phyloP scores from a whole-genome alignment of 2,329 filamentous ascomycete species.

The Talaromyces albobiverticillius region DNA sequence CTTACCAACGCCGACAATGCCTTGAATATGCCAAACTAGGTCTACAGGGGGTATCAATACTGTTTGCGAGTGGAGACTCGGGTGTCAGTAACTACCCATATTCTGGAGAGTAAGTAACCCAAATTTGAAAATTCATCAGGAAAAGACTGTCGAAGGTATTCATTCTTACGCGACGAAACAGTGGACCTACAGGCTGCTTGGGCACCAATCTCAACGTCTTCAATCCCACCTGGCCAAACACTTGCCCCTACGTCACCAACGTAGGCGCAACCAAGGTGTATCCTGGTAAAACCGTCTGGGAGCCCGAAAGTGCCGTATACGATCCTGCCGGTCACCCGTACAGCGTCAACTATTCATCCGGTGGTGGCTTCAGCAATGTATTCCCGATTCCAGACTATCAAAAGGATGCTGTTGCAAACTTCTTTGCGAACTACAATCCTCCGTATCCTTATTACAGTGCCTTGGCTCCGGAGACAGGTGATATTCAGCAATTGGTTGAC shows the following conservation, averaged over 20 bases:
- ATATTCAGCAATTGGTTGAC: slow-evolving; percentile 13
- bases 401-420: slow-evolving; percentile 5
- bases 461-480: slow-evolving; percentile 7
- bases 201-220: slow-evolving; percentile 11
- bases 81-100: slow-evolving; percentile 10
- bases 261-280: slow-evolving; percentile 14
- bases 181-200: slow-evolving; percentile 9
- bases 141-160: too few relatives aligned
- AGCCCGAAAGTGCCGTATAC: slow-evolving; percentile 10
- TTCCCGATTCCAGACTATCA: slow-evolving; percentile 11
- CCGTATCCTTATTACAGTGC: slow-evolving; percentile 14
- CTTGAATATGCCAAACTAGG: slow-evolving; percentile 13
- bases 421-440: slow-evolving; percentile 13
- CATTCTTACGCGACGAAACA: neutral
- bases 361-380: slow-evolving; percentile 14
- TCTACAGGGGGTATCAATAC: slow-evolving; percentile 11
- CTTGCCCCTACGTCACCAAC: slow-evolving; percentile 11
- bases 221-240: slow-evolving; percentile 16
- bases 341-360: slow-evolving; percentile 9
- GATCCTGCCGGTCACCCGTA: slow-evolving; percentile 10
- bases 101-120: slow-evolving; percentile 32
- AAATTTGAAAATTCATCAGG: neutral
- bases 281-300: slow-evolving; percentile 13
- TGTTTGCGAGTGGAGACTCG: slow-evolving; percentile 13
- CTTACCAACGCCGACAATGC: slow-evolving; percentile 14